phyloP scores from a whole-genome alignment of 2,329 filamentous ascomycete species.

The Xylaria sp. region DNA sequence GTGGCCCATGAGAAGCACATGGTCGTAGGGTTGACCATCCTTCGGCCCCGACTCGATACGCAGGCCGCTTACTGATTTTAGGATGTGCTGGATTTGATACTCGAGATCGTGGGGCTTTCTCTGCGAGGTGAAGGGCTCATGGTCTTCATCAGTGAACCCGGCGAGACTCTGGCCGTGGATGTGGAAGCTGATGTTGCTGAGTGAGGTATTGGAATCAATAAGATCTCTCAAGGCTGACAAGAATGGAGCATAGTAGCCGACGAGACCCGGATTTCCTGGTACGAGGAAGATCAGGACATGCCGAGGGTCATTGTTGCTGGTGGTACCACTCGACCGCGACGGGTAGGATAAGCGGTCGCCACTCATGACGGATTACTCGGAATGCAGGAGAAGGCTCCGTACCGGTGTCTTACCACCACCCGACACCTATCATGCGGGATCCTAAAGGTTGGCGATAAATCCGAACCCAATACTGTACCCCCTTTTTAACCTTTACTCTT shows the following conservation, averaged over 20 bases:
- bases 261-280: slow-evolving; percentile 80
- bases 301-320: slow-evolving; percentile 20
- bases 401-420: not conserved
- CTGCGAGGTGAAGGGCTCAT: slow-evolving; percentile 57
- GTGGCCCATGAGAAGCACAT: slow-evolving; percentile 76
- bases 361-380: slow-evolving; percentile 19
- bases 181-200: slow-evolving; percentile 57
- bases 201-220: slow-evolving; percentile 56
- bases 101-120: slow-evolving; percentile 63
- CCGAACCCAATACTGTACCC: not conserved
- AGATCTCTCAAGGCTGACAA: slow-evolving; percentile 66
- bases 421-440: not conserved
- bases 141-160: slow-evolving; percentile 67
- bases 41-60: slow-evolving; percentile 47
- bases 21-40: slow-evolving; percentile 59
- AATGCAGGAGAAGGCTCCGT: not conserved
- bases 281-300: slow-evolving; percentile 75
- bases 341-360: slow-evolving; percentile 33
- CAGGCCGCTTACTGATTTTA: slow-evolving; percentile 52
- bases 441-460: not conserved
- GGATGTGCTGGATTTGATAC: slow-evolving; percentile 62
- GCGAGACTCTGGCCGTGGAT: slow-evolving; percentile 68
- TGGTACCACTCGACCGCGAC: slow-evolving; percentile 19
- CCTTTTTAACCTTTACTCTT: not conserved
- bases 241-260: slow-evolving; percentile 78